phyloP scores from a whole-genome alignment of 129 eudicot genomes.

The Logfia minima region DNA sequence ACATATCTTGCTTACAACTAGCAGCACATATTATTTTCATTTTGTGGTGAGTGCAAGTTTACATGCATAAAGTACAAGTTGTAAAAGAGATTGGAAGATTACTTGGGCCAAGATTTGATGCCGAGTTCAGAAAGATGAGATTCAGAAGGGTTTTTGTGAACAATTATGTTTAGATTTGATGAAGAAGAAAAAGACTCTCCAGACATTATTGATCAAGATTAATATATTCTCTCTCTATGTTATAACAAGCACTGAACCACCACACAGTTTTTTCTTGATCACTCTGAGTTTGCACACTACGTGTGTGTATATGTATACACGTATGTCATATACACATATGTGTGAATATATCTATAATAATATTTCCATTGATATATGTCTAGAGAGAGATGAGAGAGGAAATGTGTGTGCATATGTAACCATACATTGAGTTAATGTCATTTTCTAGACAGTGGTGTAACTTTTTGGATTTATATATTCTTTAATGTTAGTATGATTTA shows the following conservation, averaged over 20 bases:
- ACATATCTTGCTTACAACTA: neutral
- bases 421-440: constrained; percentile 21
- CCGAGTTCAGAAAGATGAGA: constrained; percentile 77
- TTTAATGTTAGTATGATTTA: no score
- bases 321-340: neutral
- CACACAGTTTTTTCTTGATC: constrained; percentile 21
- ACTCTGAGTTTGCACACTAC: constrained; percentile 35
- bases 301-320: constrained; percentile 22
- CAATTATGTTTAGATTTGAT: constrained; percentile 58
- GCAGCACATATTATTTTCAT: neutral
- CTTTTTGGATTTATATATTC: neutral
- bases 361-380: no score
- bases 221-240: constrained; percentile 1
- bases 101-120: constrained; percentile 98
- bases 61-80: constrained; percentile 29
- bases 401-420: constrained; percentile 3
- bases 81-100: constrained; percentile 30
- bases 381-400: constrained; percentile 6
- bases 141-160: constrained; percentile 77
- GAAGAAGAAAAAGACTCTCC: constrained; percentile 51
- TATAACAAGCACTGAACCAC: neutral
- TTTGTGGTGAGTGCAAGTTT: constrained; percentile 18
- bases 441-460: constrained; percentile 13
- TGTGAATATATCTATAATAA: neutral
- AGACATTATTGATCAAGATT: constrained; percentile 43